These are phyloP conservation scores for Corylus americana DNA, from an alignment of 306 rosid species.

Conservation along the genomic window DNA sequence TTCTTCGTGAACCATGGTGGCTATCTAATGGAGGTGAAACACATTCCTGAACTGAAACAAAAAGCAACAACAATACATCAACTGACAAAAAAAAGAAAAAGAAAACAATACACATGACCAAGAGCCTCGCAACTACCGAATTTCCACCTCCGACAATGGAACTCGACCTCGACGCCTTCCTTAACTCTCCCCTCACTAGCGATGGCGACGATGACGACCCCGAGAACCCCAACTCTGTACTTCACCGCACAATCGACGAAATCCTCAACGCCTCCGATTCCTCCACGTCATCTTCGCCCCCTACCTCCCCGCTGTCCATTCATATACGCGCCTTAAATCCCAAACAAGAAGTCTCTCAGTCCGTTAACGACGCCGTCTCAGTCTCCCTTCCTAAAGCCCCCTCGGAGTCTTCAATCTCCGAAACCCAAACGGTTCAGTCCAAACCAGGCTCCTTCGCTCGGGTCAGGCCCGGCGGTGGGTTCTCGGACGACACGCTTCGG, in stretches of 20 bases:
- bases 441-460: slow-evolving; percentile 40
- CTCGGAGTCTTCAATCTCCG: slow-evolving; percentile 22
- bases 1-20: not conserved
- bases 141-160: slow-evolving; percentile 47
- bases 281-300: slow-evolving; percentile 52
- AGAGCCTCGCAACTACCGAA: slow-evolving; percentile 21
- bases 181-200: slow-evolving; percentile 46
- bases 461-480: slow-evolving; percentile 37
- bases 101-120: slow-evolving; percentile 22
- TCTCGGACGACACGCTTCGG: slow-evolving; percentile 44
- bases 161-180: slow-evolving; percentile 72
- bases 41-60: not conserved
- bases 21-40: not conserved
- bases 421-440: slow-evolving; percentile 22
- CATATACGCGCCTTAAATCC: slow-evolving; percentile 22
- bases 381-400: slow-evolving; percentile 9
- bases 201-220: slow-evolving; percentile 31
- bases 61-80: not conserved
- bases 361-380: slow-evolving; percentile 21
- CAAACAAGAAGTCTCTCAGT: slow-evolving; percentile 14
- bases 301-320: slow-evolving; percentile 34
- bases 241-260: slow-evolving; percentile 78
- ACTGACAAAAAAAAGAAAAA: too few species aligned
- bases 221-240: slow-evolving; percentile 29
- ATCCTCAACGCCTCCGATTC: slow-evolving; percentile 85